Base-by-base conservation (phyloP, 768 basidiomycete genomes). In the Leccinum aurantiacum region DNA sequence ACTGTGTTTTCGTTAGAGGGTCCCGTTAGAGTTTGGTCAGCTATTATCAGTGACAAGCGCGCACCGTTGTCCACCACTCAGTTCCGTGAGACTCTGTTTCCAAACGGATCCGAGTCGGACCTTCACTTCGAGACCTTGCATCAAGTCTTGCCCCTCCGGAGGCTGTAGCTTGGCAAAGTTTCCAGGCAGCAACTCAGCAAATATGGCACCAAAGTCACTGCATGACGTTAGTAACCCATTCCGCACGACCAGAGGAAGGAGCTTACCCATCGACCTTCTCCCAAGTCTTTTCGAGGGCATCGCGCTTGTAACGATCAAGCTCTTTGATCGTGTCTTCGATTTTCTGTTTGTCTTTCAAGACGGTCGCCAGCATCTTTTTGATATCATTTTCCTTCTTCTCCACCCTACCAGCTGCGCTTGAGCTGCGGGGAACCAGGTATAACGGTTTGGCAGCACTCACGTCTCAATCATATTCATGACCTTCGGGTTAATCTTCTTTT, bases 51-150 rank as follows among this genome's bases (percentile, higher is more conserved):
- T 27, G 48, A 52, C 15, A 14, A 13, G 10, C 35, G 73, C 87
- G 60, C 61, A 95, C 93, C 97, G 80, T 79, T 99, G 97, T 11
- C 97, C 97, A 60, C 97, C 97, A 67, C 93, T 96, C 56, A 99
- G 80, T 71, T 99, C 97, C 0, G 96, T 99, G 71, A 99, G 79
- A 71, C 92, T 94, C 66, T 95, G 92, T 74, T 99, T 99, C 97
- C 97, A 99, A 0, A 99, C 94, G 29, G 81, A 86, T 10, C 97
- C 97, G 2, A 99, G 84, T 65, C 84, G 88, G 11, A 99, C 97
- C 71, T 98, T 99, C 75, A 99, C 95, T 72, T 99, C 97, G 7
- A 99, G 84, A 37, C 97, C 97, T 58, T 94, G 84, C 76, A 93
- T 96, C 61, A 99, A 80, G 71, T 98, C 95, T 73, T 93, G 87